phyloP scores from a whole-genome alignment of 2,329 filamentous ascomycete genomes.

The Neophaeococcomyces mojaviensis region DNA sequence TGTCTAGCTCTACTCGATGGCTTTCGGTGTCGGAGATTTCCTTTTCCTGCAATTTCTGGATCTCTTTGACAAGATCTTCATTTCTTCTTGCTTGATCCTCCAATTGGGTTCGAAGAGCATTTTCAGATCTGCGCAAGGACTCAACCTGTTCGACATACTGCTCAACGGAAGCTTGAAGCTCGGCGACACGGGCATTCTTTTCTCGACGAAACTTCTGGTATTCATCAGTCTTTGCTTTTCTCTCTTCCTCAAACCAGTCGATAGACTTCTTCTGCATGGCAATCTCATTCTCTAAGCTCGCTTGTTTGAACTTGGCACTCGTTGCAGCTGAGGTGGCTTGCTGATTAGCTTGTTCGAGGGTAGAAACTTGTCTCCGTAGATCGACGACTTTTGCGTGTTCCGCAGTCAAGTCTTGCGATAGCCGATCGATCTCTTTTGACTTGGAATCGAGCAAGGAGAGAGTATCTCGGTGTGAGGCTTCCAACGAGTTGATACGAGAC shows the following conservation, averaged over 20 bases:
- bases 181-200: constrained; percentile 80
- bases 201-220: constrained; percentile 88
- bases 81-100: constrained; percentile 79
- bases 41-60: constrained; percentile 79
- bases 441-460: constrained; percentile 84
- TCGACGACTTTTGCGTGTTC: constrained; percentile 84
- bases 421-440: constrained; percentile 72
- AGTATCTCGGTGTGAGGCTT: constrained; percentile 87
- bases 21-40: constrained; percentile 75
- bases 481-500: constrained; percentile 75
- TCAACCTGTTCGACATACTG: constrained; percentile 73
- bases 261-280: constrained; percentile 81
- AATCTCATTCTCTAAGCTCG: constrained; percentile 82
- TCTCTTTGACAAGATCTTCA: constrained; percentile 71
- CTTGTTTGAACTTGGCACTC: constrained; percentile 81
- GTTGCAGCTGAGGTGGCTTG: constrained; percentile 70
- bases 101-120: constrained; percentile 69
- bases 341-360: constrained; percentile 77
- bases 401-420: constrained; percentile 77
- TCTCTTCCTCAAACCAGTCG: constrained; percentile 86
- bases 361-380: constrained; percentile 71
- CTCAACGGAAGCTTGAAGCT: constrained; percentile 81
- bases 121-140: constrained; percentile 69
- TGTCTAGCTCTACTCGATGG: constrained; percentile 79
- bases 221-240: constrained; percentile 83